Percentiles rank a stretch among this genome's conserved stretches.
Conservation (phyloP, 441 rosid species). For the Brassica balearica region DNA sequence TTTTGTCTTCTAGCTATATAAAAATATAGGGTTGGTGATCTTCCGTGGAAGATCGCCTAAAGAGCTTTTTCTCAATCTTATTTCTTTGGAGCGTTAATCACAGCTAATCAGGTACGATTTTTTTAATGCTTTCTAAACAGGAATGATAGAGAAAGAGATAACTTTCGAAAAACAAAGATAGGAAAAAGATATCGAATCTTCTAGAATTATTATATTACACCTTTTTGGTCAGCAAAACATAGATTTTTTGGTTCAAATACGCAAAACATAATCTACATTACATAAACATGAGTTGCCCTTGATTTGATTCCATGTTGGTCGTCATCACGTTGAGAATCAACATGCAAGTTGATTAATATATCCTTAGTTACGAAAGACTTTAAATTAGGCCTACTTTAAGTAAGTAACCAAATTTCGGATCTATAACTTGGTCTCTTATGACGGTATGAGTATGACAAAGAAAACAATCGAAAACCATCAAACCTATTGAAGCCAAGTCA, state of each 20-base stretch:
- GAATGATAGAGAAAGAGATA: not conserved
- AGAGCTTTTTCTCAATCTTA: not conserved
- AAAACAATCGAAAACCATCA: not conserved
- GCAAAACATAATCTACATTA: not conserved
- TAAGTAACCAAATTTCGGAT: not conserved
- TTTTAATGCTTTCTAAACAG: not conserved
- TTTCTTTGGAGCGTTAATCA: not conserved
- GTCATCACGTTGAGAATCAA: not conserved
- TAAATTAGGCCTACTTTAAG: too few relatives aligned
- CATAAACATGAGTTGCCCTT: not conserved
- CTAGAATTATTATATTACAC: not conserved
- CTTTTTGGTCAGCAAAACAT: not conserved
- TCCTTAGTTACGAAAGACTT: too few relatives aligned
- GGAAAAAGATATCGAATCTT: not conserved
- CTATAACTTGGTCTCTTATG: not conserved
- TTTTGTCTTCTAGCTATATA: not conserved
- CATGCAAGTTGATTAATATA: not conserved
- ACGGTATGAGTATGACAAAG: not conserved
- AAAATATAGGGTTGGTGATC: not conserved
- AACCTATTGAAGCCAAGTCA: not conserved
- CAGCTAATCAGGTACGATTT: not conserved
- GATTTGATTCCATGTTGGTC: not conserved
- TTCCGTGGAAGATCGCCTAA: not conserved
- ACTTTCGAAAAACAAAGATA: not conserved
- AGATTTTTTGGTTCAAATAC: not conserved